phyloP scores from a whole-genome alignment of 2,329 filamentous ascomycete species.

The Calonectria ilicicola region DNA sequence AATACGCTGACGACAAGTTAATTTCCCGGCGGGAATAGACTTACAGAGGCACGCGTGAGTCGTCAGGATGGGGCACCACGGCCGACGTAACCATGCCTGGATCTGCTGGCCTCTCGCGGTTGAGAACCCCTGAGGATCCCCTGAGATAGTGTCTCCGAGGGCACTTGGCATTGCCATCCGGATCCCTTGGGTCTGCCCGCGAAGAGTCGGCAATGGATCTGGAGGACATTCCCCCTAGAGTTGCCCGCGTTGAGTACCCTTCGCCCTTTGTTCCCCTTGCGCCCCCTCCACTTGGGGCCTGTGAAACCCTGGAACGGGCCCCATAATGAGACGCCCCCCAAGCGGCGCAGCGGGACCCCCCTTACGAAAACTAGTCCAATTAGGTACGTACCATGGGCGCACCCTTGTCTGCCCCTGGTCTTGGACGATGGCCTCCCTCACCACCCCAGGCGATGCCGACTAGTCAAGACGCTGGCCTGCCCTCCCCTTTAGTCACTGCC shows the following conservation, averaged over 20 bases:
- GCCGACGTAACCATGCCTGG: constrained; percentile 2
- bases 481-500: constrained; percentile 43
- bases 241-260: not conserved
- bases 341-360: constrained; percentile 13
- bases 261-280: not conserved
- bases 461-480: constrained; percentile 39
- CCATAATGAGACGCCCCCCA: constrained; percentile 18
- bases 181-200: not conserved
- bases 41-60: constrained; percentile 5
- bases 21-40: constrained; percentile 28
- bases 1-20: constrained; percentile 28
- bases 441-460: constrained; percentile 9
- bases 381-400: constrained; percentile 4
- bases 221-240: constrained; percentile 12
- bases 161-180: not conserved
- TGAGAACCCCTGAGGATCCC: constrained; percentile 1
- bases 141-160: constrained; percentile 5
- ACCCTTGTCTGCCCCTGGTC: constrained; percentile 26
- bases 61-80: not conserved
- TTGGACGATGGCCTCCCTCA: constrained; percentile 19
- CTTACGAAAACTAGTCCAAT: not conserved
- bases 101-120: not conserved
- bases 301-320: constrained; percentile 17
- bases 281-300: not conserved
- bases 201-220: not conserved